These are phyloP conservation scores for Colletotrichum sp. DNA, from an alignment of 2,329 filamentous ascomycete species.

Conservation along the genomic window DNA sequence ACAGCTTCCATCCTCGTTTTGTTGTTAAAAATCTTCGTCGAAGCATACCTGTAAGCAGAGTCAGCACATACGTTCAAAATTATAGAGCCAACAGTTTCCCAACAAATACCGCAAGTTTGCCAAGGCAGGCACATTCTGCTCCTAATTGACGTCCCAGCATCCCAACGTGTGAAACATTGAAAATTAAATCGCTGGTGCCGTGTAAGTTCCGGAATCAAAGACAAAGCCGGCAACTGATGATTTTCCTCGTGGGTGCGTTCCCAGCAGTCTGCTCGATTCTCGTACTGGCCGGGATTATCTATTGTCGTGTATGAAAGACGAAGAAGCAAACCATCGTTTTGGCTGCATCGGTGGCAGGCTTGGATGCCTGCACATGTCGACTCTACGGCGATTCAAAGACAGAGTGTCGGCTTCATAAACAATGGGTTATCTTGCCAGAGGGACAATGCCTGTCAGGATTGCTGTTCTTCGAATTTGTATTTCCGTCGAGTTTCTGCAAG, in stretches of 20 bases:
- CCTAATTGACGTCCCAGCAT: no score
- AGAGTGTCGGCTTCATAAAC: no score
- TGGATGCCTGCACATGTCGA: neutral
- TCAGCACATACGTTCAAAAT: neutral
- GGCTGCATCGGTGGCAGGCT: neutral
- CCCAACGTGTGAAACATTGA: no score
- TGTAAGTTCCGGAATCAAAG: no score
- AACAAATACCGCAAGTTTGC: neutral
- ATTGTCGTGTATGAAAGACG: neutral
- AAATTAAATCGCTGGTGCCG: no score
- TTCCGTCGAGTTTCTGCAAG: conserved; percentile 1
- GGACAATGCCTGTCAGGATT: neutral
- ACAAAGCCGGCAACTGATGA: no score
- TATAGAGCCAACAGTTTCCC: neutral
- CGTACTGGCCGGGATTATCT: neutral
- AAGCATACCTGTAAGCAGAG: neutral
- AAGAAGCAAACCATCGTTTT: neutral
- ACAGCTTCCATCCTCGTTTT: conserved; percentile 10
- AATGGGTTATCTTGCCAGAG: no score
- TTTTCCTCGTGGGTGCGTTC: no score
- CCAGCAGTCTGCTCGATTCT: no score
- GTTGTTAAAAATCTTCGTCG: conserved; percentile 11
- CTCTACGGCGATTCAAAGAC: neutral
- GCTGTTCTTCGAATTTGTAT: neutral
- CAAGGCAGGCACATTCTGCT: no score